Percentiles rank a stretch among this genome's conserved stretches.
Evolutionary conservation across 805 yeast species (phyloP).

Genomic region (Debaryomyces hansenii): DNA sequence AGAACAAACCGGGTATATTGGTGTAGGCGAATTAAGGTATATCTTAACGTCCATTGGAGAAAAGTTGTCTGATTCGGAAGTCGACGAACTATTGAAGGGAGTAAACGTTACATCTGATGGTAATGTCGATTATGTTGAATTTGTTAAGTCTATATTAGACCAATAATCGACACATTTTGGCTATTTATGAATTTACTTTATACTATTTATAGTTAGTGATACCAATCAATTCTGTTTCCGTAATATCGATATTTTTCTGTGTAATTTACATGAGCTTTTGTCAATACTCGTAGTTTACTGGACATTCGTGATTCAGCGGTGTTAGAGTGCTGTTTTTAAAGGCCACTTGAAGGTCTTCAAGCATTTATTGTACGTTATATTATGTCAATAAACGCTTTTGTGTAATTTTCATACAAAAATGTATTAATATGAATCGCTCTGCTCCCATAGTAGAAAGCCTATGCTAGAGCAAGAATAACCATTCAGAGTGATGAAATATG

Average conservation of each 20-base stretch:
- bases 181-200: not conserved
- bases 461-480: not conserved
- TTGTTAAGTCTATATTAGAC: slow-evolving; percentile 89
- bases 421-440: not conserved
- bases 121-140: slow-evolving; percentile 90
- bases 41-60: slow-evolving; percentile 96
- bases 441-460: not conserved
- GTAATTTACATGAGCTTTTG: too few relatives aligned
- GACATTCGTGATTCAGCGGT: too few relatives aligned
- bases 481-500: not conserved
- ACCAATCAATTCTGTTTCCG: not conserved
- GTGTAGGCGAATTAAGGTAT: slow-evolving; percentile 95
- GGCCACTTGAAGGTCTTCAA: too few relatives aligned
- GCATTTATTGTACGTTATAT: too few relatives aligned
- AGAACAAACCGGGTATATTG: slow-evolving; percentile 91
- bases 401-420: not conserved
- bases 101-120: slow-evolving; percentile 93
- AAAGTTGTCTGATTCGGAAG: slow-evolving; percentile 85
- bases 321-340: too few relatives aligned
- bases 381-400: not conserved
- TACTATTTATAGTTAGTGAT: not conserved
- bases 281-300: too few relatives aligned
- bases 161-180: slow-evolving; percentile 49
- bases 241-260: too few relatives aligned
- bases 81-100: slow-evolving; percentile 93